Evolutionary conservation across 176 grass and related monocot species (phyloP), one percentile per base, ranked within the genome.

Genomic region (Neostapfia colusana): DNA sequence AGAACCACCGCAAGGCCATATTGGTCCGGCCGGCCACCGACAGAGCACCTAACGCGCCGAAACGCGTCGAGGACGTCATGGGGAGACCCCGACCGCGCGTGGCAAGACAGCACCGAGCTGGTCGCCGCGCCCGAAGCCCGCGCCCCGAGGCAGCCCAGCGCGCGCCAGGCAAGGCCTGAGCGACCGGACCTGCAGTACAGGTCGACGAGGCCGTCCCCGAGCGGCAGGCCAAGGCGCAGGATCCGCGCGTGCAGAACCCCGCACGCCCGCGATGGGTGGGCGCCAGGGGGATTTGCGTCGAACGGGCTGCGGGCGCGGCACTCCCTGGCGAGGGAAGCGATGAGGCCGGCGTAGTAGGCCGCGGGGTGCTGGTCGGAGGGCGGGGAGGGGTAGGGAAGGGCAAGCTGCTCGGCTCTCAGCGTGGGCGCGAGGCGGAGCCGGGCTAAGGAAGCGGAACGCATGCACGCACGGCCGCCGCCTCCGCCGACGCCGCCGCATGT

Each of bases 1-100:
- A 90, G 75, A 26, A 85, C 79, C 2, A 87, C 73, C 8, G 87
- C 91, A 2, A 80, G 55, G 8, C 88, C 87, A 27, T 88, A 93
- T 66, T 90, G 87, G 75, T 93, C 91, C 2, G 78, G 66, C 38
- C 53, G 11, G 7, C 16, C 48, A 4, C 70, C 78, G 0, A 50
- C 4, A 1, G 45, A 42, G 60, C 75, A 50, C 61, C 79, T 89
- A 65, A 87, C 28, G 8, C 53, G 45, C 24, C 27, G 75, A 35
- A 88, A 93, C 2, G 70, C 67, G 3, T 53, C 71, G 48, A 90
- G 35, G 27, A 87, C 87, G 40, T 87, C 85, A 8, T 34, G 21
- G 1, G 78, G 81, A 9, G 54, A 69, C 5, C 78, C 89, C 37
- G 45, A 76, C 8, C 77, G 75, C 5, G 82, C 82, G 24, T 79